phyloP scores from a whole-genome alignment of 2,329 filamentous ascomycete species.

The Aspergillus caelatus region DNA sequence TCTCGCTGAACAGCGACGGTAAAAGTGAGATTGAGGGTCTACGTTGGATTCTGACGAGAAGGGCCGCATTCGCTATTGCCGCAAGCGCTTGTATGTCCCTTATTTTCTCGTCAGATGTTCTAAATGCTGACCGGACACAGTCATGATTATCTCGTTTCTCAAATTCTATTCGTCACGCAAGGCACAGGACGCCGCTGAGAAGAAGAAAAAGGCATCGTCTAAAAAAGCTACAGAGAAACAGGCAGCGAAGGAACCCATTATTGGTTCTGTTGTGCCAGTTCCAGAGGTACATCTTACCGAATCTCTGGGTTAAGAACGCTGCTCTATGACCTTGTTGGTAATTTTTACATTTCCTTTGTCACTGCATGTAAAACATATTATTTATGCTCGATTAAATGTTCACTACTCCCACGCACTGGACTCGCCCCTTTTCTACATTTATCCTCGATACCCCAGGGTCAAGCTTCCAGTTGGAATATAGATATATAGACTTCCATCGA shows the following conservation, averaged over 20 bases:
- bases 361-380: not conserved
- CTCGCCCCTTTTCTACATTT: not conserved
- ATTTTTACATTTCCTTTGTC: not conserved
- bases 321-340: not conserved
- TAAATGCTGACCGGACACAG: slow-evolving; percentile 30
- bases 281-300: slow-evolving; percentile 31
- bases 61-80: slow-evolving; percentile 64
- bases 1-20: slow-evolving; percentile 83
- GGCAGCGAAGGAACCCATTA: slow-evolving; percentile 17
- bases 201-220: slow-evolving; percentile 36
- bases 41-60: slow-evolving; percentile 76
- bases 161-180: slow-evolving; percentile 48
- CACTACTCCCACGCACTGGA: not conserved
- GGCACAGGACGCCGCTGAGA: slow-evolving; percentile 37
- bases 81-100: slow-evolving; percentile 50
- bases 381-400: not conserved
- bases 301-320: slow-evolving; percentile 30
- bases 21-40: slow-evolving; percentile 91
- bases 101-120: not conserved
- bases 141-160: slow-evolving; percentile 52
- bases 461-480: not conserved
- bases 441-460: slow-evolving; percentile 3
- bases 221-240: slow-evolving; percentile 34
- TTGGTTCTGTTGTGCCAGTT: slow-evolving; percentile 17
- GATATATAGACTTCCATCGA: not conserved